Evolutionary conservation across 306 rosid genomes (phyloP).

Genomic region (Lathyrus oleraceus): DNA sequence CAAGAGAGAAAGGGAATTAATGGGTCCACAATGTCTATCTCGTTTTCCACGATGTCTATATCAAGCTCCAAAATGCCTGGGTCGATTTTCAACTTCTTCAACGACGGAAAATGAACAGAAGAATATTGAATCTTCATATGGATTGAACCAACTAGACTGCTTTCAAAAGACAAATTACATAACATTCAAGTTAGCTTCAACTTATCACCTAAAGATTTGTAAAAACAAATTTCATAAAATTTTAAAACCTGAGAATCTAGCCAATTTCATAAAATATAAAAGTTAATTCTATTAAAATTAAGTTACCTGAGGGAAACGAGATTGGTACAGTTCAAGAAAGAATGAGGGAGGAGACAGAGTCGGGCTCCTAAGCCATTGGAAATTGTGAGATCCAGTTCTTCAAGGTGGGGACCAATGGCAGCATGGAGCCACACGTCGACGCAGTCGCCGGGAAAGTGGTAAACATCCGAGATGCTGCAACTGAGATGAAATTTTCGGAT

Average conservation of each 20-base stretch:
- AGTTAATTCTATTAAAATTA: too few relatives aligned
- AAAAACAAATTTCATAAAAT: not conserved
- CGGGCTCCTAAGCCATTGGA: too few relatives aligned
- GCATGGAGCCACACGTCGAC: not conserved
- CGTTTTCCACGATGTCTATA: too few relatives aligned
- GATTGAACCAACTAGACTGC: not conserved
- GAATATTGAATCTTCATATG: not conserved
- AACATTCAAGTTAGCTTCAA: too few relatives aligned
- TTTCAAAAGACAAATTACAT: not conserved
- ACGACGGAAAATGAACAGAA: not conserved
- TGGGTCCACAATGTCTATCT: not conserved
- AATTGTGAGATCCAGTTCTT: not conserved
- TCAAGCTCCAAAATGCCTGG: too few relatives aligned
- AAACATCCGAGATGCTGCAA: too few relatives aligned
- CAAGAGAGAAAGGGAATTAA: not conserved
- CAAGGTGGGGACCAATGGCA: not conserved
- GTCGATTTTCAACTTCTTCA: not conserved
- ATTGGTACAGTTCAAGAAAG: not conserved
- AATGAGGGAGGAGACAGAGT: not conserved
- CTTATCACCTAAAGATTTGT: too few relatives aligned
- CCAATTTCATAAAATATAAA: not conserved
- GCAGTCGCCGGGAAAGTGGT: not conserved
- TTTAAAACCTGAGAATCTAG: too few relatives aligned
- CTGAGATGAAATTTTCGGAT: not conserved
- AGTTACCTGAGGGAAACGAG: not conserved